These are phyloP conservation scores for Cordyceps tenuipes DNA, from an alignment of 2,329 filamentous ascomycete species.

Conservation along the genomic window DNA sequence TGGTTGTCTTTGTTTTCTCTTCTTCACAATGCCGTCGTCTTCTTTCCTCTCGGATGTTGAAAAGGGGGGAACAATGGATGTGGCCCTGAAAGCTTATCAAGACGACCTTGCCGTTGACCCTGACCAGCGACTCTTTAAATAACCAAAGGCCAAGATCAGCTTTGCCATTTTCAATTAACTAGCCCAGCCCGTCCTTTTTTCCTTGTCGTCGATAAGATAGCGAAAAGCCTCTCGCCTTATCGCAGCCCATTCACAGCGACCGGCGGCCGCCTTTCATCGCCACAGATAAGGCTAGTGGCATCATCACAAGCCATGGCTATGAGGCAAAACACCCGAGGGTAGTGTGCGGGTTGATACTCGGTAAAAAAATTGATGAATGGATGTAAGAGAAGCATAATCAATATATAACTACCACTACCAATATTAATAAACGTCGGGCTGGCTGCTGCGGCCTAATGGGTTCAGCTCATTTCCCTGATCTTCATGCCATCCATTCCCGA, in stretches of 20 bases:
- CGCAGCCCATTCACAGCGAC: slow-evolving; percentile 5
- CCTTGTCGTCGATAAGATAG: slow-evolving; percentile 7
- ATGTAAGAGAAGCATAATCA: too few relatives aligned
- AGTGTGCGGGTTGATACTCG: too few relatives aligned
- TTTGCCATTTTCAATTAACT: not conserved
- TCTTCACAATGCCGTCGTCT: not conserved
- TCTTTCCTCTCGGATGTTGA: not conserved
- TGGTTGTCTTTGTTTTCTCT: not conserved
- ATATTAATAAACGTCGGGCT: too few relatives aligned
- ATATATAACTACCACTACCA: too few relatives aligned
- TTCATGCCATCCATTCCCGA: too few relatives aligned
- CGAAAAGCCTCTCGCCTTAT: not conserved
- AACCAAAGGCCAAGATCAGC: not conserved
- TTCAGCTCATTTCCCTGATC: too few relatives aligned
- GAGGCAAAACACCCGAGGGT: too few relatives aligned
- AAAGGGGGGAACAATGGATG: not conserved
- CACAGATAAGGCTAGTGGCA: slow-evolving; percentile 7
- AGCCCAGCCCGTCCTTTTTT: not conserved
- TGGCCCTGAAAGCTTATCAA: not conserved
- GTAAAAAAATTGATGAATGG: too few relatives aligned
- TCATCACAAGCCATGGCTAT: not conserved
- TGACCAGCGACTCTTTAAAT: not conserved
- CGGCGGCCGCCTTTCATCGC: not conserved
- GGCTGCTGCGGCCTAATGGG: too few relatives aligned
- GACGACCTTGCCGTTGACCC: not conserved